Conservation (phyloP, 2,329 filamentous ascomycete species). For the Colletotrichum sp. region DNA sequence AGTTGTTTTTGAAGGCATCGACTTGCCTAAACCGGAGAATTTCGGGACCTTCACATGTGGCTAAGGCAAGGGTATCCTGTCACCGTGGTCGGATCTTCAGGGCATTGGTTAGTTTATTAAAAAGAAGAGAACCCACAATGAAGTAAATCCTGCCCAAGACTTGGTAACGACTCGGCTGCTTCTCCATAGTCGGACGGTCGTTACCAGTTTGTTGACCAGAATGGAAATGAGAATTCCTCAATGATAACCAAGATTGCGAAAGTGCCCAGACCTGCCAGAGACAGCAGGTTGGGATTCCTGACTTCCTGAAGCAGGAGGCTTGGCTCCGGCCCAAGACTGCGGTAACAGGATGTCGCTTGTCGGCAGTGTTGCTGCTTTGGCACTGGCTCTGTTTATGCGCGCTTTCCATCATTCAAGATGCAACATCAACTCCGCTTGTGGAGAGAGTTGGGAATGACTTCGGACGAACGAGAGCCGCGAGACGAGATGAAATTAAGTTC, state of each 20-base stretch:
- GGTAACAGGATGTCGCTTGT: neutral
- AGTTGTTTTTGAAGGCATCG: neutral
- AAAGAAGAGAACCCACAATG: neutral
- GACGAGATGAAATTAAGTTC: conserved; percentile 1
- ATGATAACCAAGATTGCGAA: conserved; percentile 1
- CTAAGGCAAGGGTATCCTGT: neutral
- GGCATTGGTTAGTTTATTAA: neutral
- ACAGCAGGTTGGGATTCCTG: neutral
- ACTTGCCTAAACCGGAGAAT: neutral
- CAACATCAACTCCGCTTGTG: neutral
- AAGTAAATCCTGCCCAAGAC: neutral
- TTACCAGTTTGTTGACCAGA: neutral
- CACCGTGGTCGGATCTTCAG: neutral
- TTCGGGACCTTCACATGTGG: neutral
- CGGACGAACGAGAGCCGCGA: neutral
- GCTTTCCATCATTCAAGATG: neutral
- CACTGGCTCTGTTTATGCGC: conserved; percentile 1
- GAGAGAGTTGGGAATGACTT: neutral
- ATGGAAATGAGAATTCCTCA: neutral
- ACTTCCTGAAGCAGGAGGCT: neutral
- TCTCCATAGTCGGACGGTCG: neutral
- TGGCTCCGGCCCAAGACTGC: neutral
- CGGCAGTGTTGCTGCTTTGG: conserved; percentile 5
- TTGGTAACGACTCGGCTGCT: neutral
- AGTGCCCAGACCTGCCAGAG: conserved; percentile 1